Evolutionary conservation across 371 early-diverging fungal genomes (phyloP).

Genomic region (Actinomortierella wolfii): DNA sequence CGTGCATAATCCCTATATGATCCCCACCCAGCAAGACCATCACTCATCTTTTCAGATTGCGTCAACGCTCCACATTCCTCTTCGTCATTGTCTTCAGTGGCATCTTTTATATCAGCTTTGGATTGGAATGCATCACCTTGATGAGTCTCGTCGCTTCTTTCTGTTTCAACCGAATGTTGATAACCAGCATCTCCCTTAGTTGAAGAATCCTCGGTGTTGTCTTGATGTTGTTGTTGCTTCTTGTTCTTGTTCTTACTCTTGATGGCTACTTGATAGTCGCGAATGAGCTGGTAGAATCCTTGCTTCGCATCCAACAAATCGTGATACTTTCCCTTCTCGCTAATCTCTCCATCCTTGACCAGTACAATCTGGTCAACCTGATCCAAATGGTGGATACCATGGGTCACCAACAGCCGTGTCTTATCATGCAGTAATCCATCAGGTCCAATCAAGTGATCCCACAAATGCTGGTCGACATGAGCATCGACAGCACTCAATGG

Average conservation of each 20-base stretch:
- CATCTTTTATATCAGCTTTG: not conserved
- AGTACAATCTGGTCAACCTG: slow-evolving; percentile 74
- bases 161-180: slow-evolving; percentile 12
- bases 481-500: slow-evolving; percentile 85
- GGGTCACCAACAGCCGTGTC: slow-evolving; percentile 91
- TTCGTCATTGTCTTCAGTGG: slow-evolving; percentile 26
- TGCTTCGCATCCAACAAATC: slow-evolving; percentile 31
- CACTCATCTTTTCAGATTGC: not conserved
- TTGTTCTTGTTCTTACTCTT: slow-evolving; percentile 43
- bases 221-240: not conserved
- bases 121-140: not conserved
- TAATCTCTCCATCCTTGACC: slow-evolving; percentile 77
- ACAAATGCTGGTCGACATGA: slow-evolving; percentile 84
- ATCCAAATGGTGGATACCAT: slow-evolving; percentile 83
- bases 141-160: slow-evolving; percentile 21
- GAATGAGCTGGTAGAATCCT: slow-evolving; percentile 57
- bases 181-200: slow-evolving; percentile 9
- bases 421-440: slow-evolving; percentile 78
- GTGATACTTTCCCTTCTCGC: slow-evolving; percentile 64
- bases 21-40: too few relatives aligned
- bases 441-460: slow-evolving; percentile 81
- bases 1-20: too few relatives aligned
- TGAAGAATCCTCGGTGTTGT: too few relatives aligned
- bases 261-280: slow-evolving; percentile 22
- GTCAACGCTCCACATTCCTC: not conserved